Evolutionary conservation across 371 early-diverging fungal species (phyloP), one percentile per base, ranked within the genome.

Genomic region (Umbelopsis sp.): DNA sequence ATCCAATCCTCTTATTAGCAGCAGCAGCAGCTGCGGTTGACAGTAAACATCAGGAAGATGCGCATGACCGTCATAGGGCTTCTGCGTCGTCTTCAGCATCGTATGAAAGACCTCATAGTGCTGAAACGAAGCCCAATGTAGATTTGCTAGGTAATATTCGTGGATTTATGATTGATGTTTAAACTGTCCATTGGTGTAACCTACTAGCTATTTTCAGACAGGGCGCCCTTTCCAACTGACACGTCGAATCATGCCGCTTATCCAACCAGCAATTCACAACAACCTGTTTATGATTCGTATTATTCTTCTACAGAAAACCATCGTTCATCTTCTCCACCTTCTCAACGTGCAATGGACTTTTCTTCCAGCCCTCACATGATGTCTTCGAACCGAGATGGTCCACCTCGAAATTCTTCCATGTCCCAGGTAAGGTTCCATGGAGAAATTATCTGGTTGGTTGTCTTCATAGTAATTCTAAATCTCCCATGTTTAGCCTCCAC

Each of bases 21-120:
- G 82, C 80, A n/a, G 82, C 82, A 37, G 82, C 82, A n/a, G 74
- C 76, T 53, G 78, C 75, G 11, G 71, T 82, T 16, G 64, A 78
- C 63, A 70, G 71, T 16, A 74, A 57, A 16, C 29, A 57, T 35
- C 57, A 57, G 35, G 57, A 57, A 57, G 35, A 57, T 35, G 57
- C 32, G 18, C 32, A 29, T 57, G 57, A 57, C 12, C 57, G 57
- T 57, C 57, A 57, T 57, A 57, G 57, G 35, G 57, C 57, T 14
- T n/a, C 57, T 35, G 29, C 32, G 14, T 8, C 35, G 6, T 4
- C 18, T 29, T 35, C 48, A 35, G 18, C 22, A 18, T 57, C 41
- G 41, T 41, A 35, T 57, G 57, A 57, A 57, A 29, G 35, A 35
- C n/a, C 57, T 18, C 35, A 11, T 16, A 35, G 12, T 18, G 6